phyloP scores from a whole-genome alignment of 2,329 filamentous ascomycete species.

The Gliomastix tumulicola region DNA sequence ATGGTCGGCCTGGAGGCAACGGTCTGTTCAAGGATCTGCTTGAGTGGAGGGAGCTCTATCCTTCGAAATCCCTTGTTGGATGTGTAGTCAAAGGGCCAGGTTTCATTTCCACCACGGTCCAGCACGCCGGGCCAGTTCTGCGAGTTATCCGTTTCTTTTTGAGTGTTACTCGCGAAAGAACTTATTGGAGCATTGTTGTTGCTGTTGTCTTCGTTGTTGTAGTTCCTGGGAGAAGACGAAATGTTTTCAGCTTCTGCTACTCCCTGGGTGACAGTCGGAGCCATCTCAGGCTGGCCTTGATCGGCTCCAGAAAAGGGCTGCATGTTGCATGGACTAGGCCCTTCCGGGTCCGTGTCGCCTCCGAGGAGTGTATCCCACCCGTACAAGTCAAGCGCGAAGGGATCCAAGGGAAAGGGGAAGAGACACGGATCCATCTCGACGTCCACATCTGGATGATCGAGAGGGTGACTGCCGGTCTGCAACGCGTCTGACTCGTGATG shows the following conservation, averaged over 20 bases:
- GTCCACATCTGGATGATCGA: not conserved
- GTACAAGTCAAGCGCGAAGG: not conserved
- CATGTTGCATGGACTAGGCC: constrained; percentile 4
- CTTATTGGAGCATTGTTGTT: too few relatives aligned
- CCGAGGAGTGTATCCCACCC: not conserved
- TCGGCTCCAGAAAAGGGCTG: too few relatives aligned
- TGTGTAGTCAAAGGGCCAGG: not conserved
- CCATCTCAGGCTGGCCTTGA: not conserved
- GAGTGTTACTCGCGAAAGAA: too few relatives aligned
- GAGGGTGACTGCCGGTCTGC: too few relatives aligned
- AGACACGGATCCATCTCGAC: not conserved
- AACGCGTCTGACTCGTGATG: too few relatives aligned
- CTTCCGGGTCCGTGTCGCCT: not conserved
- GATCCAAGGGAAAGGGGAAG: constrained; percentile 3
- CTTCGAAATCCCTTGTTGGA: not conserved
- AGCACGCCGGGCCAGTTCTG: not conserved
- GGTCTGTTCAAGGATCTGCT: not conserved
- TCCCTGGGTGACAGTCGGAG: too few relatives aligned
- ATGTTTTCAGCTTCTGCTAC: too few relatives aligned
- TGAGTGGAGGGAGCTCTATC: not conserved
- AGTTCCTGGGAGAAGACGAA: not conserved
- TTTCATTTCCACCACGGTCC: not conserved
- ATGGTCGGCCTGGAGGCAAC: not conserved
- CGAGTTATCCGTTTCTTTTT: not conserved
- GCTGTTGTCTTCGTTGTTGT: not conserved